phyloP scores from a whole-genome alignment of 192 early-diverging fungal genomes.

The Gaertneriomyces semiglobifer region DNA sequence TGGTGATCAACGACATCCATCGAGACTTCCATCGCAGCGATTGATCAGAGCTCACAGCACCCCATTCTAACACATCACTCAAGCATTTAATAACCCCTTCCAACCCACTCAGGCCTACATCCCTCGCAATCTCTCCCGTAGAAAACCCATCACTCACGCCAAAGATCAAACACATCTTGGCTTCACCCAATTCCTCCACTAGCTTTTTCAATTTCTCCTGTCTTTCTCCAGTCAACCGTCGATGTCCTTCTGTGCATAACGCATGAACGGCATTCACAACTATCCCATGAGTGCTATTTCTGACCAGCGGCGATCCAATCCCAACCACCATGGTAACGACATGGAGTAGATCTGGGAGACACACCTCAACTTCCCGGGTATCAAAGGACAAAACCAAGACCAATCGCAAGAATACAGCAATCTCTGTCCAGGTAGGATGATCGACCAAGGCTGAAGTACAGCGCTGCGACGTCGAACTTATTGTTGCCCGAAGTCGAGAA shows the following conservation, averaged over 20 bases:
- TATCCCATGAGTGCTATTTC: conserved; percentile 88
- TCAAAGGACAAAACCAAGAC: conserved; percentile 85
- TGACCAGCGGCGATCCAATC: conserved; percentile 77
- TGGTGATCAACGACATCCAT: conserved; percentile 89
- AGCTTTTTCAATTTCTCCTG: conserved; percentile 55
- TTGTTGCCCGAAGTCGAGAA: conserved; percentile 72
- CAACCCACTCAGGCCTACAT: conserved; percentile 35
- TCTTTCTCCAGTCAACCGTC: conserved; percentile 51
- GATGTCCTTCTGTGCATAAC: conserved; percentile 56
- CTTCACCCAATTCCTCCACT: conserved; percentile 75
- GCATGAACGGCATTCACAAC: conserved; percentile 90
- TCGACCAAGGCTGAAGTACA: conserved; percentile 69
- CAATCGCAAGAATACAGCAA: conserved; percentile 83
- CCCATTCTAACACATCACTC: conserved; percentile 59
- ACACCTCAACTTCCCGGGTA: conserved; percentile 57
- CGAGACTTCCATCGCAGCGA: conserved; percentile 80
- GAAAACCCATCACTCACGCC: conserved; percentile 47
- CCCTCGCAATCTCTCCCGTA: conserved; percentile 22
- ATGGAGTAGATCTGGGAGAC: conserved; percentile 83
- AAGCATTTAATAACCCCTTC: conserved; percentile 59
- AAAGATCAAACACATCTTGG: conserved; percentile 76
- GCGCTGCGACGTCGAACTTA: conserved; percentile 74
- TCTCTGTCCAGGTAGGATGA: conserved; percentile 88
- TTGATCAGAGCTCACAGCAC: conserved; percentile 48
- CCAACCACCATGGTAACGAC: conserved; percentile 81